phyloP scores from a whole-genome alignment of 257 asterid genomes.

The Parsonsia alboflavescens region DNA sequence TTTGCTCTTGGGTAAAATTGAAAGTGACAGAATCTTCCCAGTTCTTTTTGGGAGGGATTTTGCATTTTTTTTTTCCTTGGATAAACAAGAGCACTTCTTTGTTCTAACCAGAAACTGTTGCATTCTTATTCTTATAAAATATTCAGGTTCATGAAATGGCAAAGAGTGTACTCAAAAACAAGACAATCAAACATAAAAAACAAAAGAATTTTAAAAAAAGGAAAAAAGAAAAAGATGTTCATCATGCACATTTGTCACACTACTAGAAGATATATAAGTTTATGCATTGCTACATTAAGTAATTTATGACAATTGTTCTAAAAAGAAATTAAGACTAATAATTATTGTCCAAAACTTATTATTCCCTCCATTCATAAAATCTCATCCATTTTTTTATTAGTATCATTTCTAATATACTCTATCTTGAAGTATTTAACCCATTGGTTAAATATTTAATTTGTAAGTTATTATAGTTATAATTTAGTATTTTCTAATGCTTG shows the following conservation, averaged over 20 bases:
- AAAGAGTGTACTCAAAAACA: background rate
- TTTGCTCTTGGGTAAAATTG: conserved; percentile 10
- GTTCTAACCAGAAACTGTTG: background rate
- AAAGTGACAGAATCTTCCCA: conserved; percentile 12
- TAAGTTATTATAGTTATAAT: too few species aligned
- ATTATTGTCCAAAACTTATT: too few species aligned
- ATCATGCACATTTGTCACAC: background rate
- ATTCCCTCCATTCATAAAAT: too few species aligned
- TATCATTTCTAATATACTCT: too few species aligned
- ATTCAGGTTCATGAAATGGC: background rate
- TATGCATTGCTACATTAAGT: background rate
- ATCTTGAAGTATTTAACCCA: too few species aligned
- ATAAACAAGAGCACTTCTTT: background rate
- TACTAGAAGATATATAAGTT: background rate
- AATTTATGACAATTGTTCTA: too few species aligned
- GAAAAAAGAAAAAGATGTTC: background rate
- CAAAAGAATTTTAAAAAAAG: background rate
- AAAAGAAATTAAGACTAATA: too few species aligned
- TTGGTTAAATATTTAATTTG: too few species aligned
- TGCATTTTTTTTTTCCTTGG: background rate
- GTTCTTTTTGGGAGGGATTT: background rate
- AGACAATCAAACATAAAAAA: background rate
- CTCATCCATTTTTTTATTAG: too few species aligned
- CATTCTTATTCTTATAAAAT: conserved; percentile 5
- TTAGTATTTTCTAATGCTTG: too few species aligned